A percentile compares a stretch with the other conserved stretches of the same genome.
Conservation (phyloP, 2,329 filamentous ascomycete genomes). For the Venturiaceae sp. region DNA sequence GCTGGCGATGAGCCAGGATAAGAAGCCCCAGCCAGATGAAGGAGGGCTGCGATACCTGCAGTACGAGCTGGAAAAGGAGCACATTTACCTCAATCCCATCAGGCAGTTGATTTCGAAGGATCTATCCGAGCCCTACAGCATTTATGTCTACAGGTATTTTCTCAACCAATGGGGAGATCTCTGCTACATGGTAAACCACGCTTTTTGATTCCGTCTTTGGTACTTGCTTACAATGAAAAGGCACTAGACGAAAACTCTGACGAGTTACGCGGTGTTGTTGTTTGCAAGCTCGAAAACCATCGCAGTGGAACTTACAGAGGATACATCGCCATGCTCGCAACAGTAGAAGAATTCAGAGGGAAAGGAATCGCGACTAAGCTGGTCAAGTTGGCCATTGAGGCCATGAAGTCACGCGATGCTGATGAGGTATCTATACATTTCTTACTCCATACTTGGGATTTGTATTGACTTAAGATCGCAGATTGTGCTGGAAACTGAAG, state of each 20-base stretch:
- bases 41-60: constrained; percentile 40
- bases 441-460: not conserved
- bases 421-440: constrained; percentile 53
- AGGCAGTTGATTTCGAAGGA: constrained; percentile 90
- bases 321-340: constrained; percentile 98
- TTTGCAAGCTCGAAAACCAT: constrained; percentile 90
- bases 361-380: constrained; percentile 77
- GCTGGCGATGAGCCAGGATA: constrained; percentile 3
- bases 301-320: constrained; percentile 77
- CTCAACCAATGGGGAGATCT: constrained; percentile 95
- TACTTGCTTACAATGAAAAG: constrained; percentile 18
- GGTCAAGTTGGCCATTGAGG: constrained; percentile 83
- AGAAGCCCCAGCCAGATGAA: not conserved
- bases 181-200: constrained; percentile 71
- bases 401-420: constrained; percentile 74
- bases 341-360: constrained; percentile 68
- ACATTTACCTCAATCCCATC: constrained; percentile 70
- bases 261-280: constrained; percentile 77
- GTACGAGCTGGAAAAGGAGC: constrained; percentile 50
- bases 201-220: not conserved
- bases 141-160: constrained; percentile 98
- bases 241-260: constrained; percentile 44
- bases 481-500: constrained; percentile 92
- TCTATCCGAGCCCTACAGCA: constrained; percentile 95
- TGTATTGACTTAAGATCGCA: constrained; percentile 16